Evolutionary conservation across 2,329 filamentous ascomycete species (phyloP).

Genomic region (Colletotrichum kahawae): DNA sequence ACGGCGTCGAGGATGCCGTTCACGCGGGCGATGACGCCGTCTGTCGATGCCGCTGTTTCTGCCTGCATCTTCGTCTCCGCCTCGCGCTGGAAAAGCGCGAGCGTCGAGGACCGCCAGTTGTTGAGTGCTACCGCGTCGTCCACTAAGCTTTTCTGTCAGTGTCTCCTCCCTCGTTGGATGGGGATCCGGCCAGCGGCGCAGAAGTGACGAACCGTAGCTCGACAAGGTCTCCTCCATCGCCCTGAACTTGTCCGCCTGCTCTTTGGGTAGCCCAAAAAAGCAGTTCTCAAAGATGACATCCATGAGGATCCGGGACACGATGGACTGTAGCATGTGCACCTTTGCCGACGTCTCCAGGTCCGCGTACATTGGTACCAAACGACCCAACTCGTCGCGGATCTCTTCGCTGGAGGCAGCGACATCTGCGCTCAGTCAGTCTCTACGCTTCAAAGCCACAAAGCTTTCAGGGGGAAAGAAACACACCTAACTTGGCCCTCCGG

Average conservation of each 20-base stretch:
- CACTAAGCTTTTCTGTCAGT: conserved; percentile 28
- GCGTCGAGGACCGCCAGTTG: conserved; percentile 70
- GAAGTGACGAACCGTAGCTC: conserved; percentile 25
- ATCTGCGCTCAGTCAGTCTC: conserved; percentile 39
- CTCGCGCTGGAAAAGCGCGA: conserved; percentile 63
- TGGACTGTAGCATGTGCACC: conserved; percentile 66
- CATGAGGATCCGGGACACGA: conserved; percentile 64
- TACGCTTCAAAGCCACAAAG: neutral
- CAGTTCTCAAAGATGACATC: conserved; percentile 67
- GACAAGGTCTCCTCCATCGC: conserved; percentile 52
- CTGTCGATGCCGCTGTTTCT: conserved; percentile 47
- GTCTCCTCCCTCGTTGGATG: neutral
- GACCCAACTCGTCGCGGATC: conserved; percentile 46
- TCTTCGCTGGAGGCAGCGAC: conserved; percentile 44
- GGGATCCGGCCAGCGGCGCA: neutral
- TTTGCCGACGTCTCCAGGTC: conserved; percentile 59
- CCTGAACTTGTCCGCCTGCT: conserved; percentile 56
- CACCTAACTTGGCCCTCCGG: conserved; percentile 63
- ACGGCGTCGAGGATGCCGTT: conserved; percentile 56
- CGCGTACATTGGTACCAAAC: conserved; percentile 63
- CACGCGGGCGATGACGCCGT: conserved; percentile 49
- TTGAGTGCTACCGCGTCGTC: conserved; percentile 61
- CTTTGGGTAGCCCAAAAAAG: conserved; percentile 64
- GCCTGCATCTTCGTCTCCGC: conserved; percentile 49
- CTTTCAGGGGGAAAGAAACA: conserved; percentile 23